Evolutionary conservation across 768 basidiomycete species (phyloP).

Genomic region (Rhodotorula paludigena): DNA sequence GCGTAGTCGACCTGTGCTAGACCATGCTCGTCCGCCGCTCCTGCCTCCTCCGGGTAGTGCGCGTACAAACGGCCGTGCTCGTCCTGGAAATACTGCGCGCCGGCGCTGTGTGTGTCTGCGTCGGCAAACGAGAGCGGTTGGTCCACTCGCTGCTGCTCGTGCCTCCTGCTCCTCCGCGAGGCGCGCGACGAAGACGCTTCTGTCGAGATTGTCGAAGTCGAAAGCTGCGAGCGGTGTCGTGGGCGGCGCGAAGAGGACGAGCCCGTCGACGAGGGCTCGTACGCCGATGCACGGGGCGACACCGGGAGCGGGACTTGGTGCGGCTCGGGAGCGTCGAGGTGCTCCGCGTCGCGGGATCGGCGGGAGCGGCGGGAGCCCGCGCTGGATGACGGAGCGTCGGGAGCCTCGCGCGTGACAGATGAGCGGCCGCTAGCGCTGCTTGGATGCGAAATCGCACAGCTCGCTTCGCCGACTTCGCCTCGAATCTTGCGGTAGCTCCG

Average conservation of each 20-base stretch:
- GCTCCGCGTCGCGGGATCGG: neutral
- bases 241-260: neutral
- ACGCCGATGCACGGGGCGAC: neutral
- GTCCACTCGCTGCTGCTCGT: neutral
- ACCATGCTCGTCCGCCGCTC: neutral
- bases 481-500: neutral
- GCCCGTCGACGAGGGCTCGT: neutral
- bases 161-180: neutral
- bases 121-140: neutral
- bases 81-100: conserved; percentile 13
- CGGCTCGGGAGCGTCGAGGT: neutral
- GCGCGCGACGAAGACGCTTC: neutral
- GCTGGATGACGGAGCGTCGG: neutral
- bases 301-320: neutral
- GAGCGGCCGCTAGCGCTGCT: neutral
- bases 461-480: neutral
- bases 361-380: too few species aligned
- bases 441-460: neutral
- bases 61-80: conserved; percentile 7
- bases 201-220: conserved; percentile 8
- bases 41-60: too few species aligned
- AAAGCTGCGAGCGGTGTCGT: conserved; percentile 1
- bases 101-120: too few species aligned
- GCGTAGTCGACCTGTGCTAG: neutral
- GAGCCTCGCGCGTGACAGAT: too few species aligned